These are phyloP conservation scores for Syncephalis fuscata DNA, from an alignment of 371 early-diverging fungal genomes.

Conservation along the genomic window DNA sequence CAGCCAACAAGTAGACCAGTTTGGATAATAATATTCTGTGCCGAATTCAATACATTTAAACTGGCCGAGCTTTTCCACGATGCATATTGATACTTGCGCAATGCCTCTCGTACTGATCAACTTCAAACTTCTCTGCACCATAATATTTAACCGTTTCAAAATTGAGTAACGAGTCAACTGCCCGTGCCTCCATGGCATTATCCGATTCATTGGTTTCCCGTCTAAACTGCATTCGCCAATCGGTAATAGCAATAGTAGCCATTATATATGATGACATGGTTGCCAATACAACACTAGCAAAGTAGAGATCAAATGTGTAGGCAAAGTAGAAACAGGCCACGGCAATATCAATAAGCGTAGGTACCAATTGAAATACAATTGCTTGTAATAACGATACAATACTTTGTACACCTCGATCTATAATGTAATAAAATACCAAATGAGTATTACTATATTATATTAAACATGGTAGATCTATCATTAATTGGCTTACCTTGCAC, in stretches of 20 bases:
- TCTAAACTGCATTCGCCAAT: conserved; percentile 82
- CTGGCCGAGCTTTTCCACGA: conserved; percentile 54
- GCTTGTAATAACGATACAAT: conserved; percentile 66
- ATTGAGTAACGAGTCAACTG: conserved; percentile 86
- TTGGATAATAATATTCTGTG: conserved; percentile 73
- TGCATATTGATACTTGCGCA: conserved; percentile 62
- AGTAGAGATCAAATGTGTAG: conserved; percentile 46
- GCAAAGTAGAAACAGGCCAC: conserved; percentile 63
- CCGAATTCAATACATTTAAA: conserved; percentile 59
- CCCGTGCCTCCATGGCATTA: conserved; percentile 51
- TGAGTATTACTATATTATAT: not conserved
- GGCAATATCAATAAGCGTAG: conserved; percentile 70
- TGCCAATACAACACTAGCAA: conserved; percentile 66
- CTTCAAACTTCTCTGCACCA: conserved; percentile 63
- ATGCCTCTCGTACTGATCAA: conserved; percentile 49
- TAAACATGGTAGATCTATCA: not conserved
- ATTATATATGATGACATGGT: conserved; percentile 80
- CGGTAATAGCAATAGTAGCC: conserved; percentile 69
- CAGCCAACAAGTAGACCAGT: conserved; percentile 59
- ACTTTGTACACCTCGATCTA: conserved; percentile 76
- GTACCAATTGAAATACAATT: conserved; percentile 76
- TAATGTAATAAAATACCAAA: conserved; percentile 5
- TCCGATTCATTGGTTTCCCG: conserved; percentile 57
- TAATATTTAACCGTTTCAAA: conserved; percentile 93
- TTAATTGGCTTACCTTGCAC: conserved; percentile 35